Evolutionary conservation across 495 filamentous ascomycete genomes (phyloP).

Genomic region (Talaromyces proteolyticus): DNA sequence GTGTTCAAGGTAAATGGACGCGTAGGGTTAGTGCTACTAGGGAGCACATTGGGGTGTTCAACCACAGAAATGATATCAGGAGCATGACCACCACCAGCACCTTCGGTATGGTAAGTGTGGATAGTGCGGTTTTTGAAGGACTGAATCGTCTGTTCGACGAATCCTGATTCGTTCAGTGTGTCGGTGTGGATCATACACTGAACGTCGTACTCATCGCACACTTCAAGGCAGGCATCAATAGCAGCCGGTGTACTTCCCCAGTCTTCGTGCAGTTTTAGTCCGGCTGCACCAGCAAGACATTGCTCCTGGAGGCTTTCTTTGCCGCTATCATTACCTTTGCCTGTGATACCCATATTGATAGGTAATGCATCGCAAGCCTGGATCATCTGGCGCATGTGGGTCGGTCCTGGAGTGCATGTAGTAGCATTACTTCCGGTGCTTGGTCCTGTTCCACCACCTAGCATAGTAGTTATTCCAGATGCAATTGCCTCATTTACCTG

Average conservation of each 20-base stretch:
- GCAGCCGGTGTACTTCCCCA: conserved; percentile 92
- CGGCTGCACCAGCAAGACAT: conserved; percentile 76
- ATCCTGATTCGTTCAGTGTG: conserved; percentile 95
- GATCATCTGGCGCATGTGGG: conserved; percentile 87
- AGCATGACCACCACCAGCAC: conserved; percentile 92
- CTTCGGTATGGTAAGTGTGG: conserved; percentile 98
- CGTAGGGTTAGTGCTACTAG: conserved; percentile 89
- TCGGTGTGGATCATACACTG: conserved; percentile 98
- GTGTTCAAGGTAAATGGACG: conserved; percentile 91
- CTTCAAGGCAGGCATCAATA: conserved; percentile 81
- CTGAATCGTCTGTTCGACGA: conserved; percentile 86
- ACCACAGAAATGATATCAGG: conserved; percentile 96
- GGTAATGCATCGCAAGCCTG: conserved; percentile 85
- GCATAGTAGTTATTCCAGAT: conserved; percentile 85
- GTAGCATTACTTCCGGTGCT: conserved; percentile 94
- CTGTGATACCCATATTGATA: conserved; percentile 89
- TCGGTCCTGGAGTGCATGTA: conserved; percentile 85
- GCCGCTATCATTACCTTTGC: conserved; percentile 91
- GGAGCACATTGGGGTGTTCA: conserved; percentile 86
- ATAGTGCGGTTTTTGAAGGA: conserved; percentile 89
- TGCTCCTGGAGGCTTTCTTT: conserved; percentile 71
- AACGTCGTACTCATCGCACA: conserved; percentile 88
- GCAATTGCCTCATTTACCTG: conserved; percentile 82
- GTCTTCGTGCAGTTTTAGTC: conserved; percentile 95
- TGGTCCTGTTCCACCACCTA: conserved; percentile 93